Evolutionary conservation across 2,329 filamentous ascomycete genomes (phyloP).

Genomic region (Gaeumannomyces tritici): DNA sequence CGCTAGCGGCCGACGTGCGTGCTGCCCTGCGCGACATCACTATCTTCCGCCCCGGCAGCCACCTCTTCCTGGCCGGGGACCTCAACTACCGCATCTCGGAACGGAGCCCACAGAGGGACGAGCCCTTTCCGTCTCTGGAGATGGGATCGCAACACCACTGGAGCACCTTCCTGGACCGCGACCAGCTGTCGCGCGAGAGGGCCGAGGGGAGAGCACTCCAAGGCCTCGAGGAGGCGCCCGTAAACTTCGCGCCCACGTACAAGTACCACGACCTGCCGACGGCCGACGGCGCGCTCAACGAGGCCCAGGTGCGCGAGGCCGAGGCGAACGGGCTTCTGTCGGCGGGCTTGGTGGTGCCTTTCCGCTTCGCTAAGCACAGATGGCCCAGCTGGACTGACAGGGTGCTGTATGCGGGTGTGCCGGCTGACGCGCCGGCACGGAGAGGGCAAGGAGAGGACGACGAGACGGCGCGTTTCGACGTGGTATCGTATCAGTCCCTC

Average conservation of each 20-base stretch:
- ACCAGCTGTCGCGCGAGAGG: constrained; percentile 72
- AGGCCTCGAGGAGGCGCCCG: constrained; percentile 62
- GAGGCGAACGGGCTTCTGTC: constrained; percentile 15
- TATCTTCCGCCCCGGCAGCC: constrained; percentile 65
- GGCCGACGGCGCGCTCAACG: constrained; percentile 18
- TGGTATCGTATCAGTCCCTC: constrained; percentile 64
- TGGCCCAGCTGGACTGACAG: constrained; percentile 94
- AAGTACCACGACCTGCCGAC: constrained; percentile 57
- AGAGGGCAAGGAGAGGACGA: constrained; percentile 9
- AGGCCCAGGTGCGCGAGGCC: constrained; percentile 14
- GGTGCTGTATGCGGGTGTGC: constrained; percentile 65
- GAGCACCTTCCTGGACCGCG: constrained; percentile 55
- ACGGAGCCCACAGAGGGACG: constrained; percentile 48
- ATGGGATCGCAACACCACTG: constrained; percentile 52
- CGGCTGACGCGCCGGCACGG: constrained; percentile 25
- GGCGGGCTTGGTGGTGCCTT: constrained; percentile 35
- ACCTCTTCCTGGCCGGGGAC: constrained; percentile 84
- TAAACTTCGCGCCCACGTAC: constrained; percentile 86
- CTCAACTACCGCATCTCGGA: constrained; percentile 87
- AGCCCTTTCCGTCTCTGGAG: constrained; percentile 52
- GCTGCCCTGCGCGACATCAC: constrained; percentile 41
- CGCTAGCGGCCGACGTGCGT: constrained; percentile 6
- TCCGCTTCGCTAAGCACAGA: constrained; percentile 71
- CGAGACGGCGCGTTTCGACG: constrained; percentile 25
- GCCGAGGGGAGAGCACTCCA: constrained; percentile 63